phyloP scores from a whole-genome alignment of 2,329 filamentous ascomycete genomes.

The Colletotrichum orchidophilum region DNA sequence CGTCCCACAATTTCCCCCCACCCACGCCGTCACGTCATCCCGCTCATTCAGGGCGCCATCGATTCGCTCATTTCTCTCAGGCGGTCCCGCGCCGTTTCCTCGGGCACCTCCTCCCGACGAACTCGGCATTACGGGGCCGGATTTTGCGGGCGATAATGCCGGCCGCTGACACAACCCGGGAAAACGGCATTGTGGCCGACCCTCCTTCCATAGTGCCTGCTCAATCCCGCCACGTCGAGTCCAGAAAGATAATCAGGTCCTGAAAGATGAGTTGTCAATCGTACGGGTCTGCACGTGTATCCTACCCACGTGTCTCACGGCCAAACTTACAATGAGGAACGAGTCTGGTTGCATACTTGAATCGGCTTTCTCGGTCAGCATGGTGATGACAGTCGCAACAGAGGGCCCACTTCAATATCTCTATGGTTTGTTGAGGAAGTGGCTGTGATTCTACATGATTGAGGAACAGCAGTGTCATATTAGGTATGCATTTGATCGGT shows the following conservation, averaged over 20 bases:
- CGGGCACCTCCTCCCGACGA: constrained; percentile 12
- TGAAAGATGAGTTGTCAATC: too few relatives aligned
- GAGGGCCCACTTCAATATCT: too few relatives aligned
- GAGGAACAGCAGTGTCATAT: background rate
- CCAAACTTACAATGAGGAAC: too few relatives aligned
- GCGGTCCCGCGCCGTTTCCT: background rate
- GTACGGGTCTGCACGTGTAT: background rate
- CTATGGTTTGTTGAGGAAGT: too few relatives aligned
- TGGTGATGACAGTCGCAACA: too few relatives aligned
- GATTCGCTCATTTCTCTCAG: background rate
- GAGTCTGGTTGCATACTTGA: too few relatives aligned
- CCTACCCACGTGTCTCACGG: too few relatives aligned
- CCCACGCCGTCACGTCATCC: constrained; percentile 18
- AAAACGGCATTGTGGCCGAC: background rate
- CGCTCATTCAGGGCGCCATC: constrained; percentile 5
- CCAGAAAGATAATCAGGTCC: too few relatives aligned
- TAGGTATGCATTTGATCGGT: too few relatives aligned
- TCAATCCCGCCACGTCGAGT: too few relatives aligned
- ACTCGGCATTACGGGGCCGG: background rate
- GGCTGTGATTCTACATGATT: background rate
- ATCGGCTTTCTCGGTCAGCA: too few relatives aligned
- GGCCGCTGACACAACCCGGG: background rate
- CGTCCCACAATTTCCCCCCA: too few relatives aligned
- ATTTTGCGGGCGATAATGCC: background rate
- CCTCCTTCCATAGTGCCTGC: background rate